Evolutionary conservation across 2,329 filamentous ascomycete species (phyloP).

Genomic region (Lecanoromycetidae sp.): DNA sequence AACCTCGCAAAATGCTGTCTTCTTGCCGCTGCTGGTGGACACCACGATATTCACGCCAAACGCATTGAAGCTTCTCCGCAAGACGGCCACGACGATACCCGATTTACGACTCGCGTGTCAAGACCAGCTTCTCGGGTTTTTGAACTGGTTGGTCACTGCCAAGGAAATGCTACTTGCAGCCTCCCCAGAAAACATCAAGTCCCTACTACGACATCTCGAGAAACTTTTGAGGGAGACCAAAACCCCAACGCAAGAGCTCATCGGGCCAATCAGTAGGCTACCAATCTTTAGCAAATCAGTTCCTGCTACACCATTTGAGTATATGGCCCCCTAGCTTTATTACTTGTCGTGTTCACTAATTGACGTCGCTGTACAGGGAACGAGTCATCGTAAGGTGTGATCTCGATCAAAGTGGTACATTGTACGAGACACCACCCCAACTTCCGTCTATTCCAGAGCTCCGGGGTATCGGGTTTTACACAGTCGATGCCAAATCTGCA

Average conservation of each 20-base stretch:
- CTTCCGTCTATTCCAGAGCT: conserved; percentile 6
- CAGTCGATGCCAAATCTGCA: not conserved
- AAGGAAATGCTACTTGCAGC: not conserved
- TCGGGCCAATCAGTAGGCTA: not conserved
- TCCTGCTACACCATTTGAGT: conserved; percentile 1
- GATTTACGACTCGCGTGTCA: not conserved
- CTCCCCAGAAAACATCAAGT: not conserved
- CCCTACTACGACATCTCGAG: conserved; percentile 2
- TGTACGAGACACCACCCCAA: not conserved
- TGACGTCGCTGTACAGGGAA: not conserved
- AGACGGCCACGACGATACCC: not conserved
- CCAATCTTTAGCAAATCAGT: conserved; percentile 8
- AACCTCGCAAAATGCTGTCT: not conserved
- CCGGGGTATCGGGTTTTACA: conserved; percentile 1
- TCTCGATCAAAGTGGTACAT: not conserved
- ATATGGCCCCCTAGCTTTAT: not conserved
- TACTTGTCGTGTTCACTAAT: not conserved
- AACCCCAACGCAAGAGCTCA: not conserved
- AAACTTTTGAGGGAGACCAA: not conserved
- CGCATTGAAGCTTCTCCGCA: not conserved
- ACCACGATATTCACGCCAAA: not conserved
- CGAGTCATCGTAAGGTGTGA: not conserved
- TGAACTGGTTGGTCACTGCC: conserved; percentile 6
- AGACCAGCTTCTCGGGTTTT: not conserved
- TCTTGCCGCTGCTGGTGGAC: conserved; percentile 1